Evolutionary conservation across 495 filamentous ascomycete genomes (phyloP).

Genomic region (Aspergillus indologenus): DNA sequence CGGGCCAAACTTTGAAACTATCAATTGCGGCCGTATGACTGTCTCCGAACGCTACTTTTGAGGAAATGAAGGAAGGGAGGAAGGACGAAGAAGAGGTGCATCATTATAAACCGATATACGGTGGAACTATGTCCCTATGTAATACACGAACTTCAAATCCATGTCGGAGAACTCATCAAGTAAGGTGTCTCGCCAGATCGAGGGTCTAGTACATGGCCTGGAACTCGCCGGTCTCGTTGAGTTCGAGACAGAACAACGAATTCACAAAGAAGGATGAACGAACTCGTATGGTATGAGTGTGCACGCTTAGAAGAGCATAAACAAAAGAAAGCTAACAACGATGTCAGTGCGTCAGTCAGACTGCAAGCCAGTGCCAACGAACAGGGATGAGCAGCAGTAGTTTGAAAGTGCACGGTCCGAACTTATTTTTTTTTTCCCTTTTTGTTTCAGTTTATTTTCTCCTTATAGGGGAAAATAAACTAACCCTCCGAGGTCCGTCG

Average conservation of each 20-base stretch:
- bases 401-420: background rate
- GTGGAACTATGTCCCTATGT: background rate
- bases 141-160: background rate
- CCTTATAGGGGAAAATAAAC: background rate
- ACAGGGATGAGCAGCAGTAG: background rate
- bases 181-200: background rate
- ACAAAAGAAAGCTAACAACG: too few species aligned
- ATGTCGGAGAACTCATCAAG: background rate
- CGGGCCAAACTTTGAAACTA: slow-evolving; percentile 44
- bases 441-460: background rate
- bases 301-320: background rate
- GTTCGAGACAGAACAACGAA: too few species aligned
- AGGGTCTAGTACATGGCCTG: background rate
- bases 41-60: too few species aligned
- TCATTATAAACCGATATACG: background rate
- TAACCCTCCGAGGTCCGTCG: too few species aligned
- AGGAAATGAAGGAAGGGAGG: too few species aligned
- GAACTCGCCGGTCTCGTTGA: too few species aligned
- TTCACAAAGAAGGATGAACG: background rate
- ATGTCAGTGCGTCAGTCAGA: slow-evolving; percentile 5
- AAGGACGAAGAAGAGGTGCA: background rate
- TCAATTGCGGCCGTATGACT: slow-evolving; percentile 21
- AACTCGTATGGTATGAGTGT: background rate
- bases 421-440: background rate
- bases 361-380: background rate